A percentile compares a stretch with the other conserved stretches of the same genome.
Conservation (phyloP, 2,329 filamentous ascomycete species). For the Fusarium subtropicale region DNA sequence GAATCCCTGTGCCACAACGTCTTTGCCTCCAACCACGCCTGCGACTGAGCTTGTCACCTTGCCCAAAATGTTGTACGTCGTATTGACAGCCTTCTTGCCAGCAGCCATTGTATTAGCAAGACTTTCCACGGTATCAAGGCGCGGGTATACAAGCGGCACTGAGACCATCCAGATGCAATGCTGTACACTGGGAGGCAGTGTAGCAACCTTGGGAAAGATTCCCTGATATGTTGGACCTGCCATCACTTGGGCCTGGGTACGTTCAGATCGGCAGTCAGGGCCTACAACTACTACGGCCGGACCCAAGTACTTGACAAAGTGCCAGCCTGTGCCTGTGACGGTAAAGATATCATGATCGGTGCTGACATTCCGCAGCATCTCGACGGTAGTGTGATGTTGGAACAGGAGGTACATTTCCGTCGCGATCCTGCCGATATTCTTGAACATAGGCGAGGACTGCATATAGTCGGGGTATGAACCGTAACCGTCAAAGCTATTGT, state of each 20-base stretch:
- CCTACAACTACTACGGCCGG: slow-evolving; percentile 91
- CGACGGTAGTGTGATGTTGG: slow-evolving; percentile 96
- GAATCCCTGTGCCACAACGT: slow-evolving; percentile 92
- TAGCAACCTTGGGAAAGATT: slow-evolving; percentile 93
- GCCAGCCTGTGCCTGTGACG: slow-evolving; percentile 96
- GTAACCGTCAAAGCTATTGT: slow-evolving; percentile 87
- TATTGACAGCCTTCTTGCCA: slow-evolving; percentile 96
- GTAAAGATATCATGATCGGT: slow-evolving; percentile 95
- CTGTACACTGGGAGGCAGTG: slow-evolving; percentile 90
- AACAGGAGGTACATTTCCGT: slow-evolving; percentile 99
- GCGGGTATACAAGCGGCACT: slow-evolving; percentile 89
- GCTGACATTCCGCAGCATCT: slow-evolving; percentile 88
- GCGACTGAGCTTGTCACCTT: slow-evolving; percentile 96
- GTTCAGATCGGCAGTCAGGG: slow-evolving; percentile 90
- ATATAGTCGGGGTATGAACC: slow-evolving; percentile 98
- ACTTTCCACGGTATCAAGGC: slow-evolving; percentile 90
- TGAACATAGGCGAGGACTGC: slow-evolving; percentile 97
- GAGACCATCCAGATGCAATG: slow-evolving; percentile 97
- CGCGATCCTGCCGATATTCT: slow-evolving; percentile 94
- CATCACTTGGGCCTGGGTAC: slow-evolving; percentile 91
- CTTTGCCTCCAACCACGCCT: slow-evolving; percentile 94
- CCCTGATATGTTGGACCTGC: slow-evolving; percentile 97
- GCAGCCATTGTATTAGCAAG: slow-evolving; percentile 91
- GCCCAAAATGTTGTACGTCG: slow-evolving; percentile 94
- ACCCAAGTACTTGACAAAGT: slow-evolving; percentile 96